These are phyloP conservation scores for Penicillium griseofulvum DNA, from an alignment of 2,329 filamentous ascomycete species.

Conservation along the genomic window DNA sequence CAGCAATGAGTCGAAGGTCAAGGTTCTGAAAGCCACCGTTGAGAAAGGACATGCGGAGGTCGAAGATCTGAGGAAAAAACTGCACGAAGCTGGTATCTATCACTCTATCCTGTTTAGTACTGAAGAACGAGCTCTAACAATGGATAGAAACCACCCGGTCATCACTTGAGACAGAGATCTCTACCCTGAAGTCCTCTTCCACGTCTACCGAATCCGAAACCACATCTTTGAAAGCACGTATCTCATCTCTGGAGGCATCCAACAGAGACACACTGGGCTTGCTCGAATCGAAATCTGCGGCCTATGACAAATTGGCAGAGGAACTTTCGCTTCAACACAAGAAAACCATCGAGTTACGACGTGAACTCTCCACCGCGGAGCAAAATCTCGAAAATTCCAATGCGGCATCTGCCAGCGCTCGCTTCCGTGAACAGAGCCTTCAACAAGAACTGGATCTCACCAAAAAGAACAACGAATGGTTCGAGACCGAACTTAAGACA, in stretches of 20 bases:
- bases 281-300: constrained; percentile 82
- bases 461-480: constrained; percentile 89
- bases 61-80: constrained; percentile 74
- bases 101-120: background rate
- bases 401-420: constrained; percentile 74
- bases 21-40: constrained; percentile 74
- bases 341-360: constrained; percentile 78
- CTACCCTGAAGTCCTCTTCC: constrained; percentile 70
- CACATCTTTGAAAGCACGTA: constrained; percentile 74
- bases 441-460: constrained; percentile 87
- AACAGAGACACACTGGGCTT: constrained; percentile 88
- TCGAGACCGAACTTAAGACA: constrained; percentile 85
- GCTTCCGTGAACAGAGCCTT: constrained; percentile 85
- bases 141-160: constrained; percentile 70
- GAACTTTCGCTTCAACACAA: constrained; percentile 87
- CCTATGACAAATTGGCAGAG: constrained; percentile 79
- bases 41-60: constrained; percentile 83
- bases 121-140: constrained; percentile 16
- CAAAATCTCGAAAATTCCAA: constrained; percentile 80
- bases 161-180: constrained; percentile 75
- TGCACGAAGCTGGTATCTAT: constrained; percentile 72
- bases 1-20: constrained; percentile 76
- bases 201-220: constrained; percentile 65
- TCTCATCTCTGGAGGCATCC: constrained; percentile 81
- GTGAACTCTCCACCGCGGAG: constrained; percentile 77